These are phyloP conservation scores for Zygoascus flipseniorum DNA, from an alignment of 805 yeast genomes.

Conservation along the genomic window DNA sequence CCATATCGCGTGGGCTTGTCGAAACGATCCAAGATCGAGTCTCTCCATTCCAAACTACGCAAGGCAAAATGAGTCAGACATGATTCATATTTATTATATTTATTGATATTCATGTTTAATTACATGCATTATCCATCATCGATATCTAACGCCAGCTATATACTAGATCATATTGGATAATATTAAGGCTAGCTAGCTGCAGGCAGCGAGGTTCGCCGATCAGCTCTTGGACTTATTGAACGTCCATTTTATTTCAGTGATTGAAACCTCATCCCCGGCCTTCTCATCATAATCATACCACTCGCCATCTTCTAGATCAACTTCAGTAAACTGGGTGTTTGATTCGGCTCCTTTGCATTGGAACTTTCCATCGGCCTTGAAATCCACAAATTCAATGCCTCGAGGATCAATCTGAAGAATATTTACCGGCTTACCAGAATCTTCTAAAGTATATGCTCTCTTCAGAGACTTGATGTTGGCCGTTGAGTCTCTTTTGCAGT, in stretches of 20 bases:
- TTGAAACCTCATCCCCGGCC: conserved; percentile 68
- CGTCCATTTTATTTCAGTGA: conserved; percentile 66
- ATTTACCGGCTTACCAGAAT: conserved; percentile 33
- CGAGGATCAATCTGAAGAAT: conserved; percentile 74
- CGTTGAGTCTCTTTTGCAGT: conserved; percentile 40
- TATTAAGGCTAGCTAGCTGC: background rate
- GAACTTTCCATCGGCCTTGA: conserved; percentile 60
- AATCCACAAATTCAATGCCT: conserved; percentile 67
- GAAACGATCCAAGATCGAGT: conserved; percentile 1
- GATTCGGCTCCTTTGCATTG: conserved; percentile 46
- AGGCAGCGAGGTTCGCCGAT: background rate
- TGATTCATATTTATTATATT: background rate
- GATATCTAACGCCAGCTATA: no score
- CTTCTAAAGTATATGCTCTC: conserved; percentile 33
- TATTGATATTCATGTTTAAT: background rate
- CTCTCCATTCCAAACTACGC: background rate
- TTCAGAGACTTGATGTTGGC: conserved; percentile 22
- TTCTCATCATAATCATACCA: conserved; percentile 95
- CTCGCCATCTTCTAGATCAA: conserved; percentile 71
- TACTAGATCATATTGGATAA: no score
- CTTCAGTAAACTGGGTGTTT: conserved; percentile 46
- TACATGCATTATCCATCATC: background rate
- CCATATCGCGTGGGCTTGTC: conserved; percentile 6
- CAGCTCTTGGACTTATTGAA: conserved; percentile 30
- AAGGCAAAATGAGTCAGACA: background rate